Percentiles rank a stretch among this genome's conserved stretches.
These are phyloP conservation scores for Gossypium schwendimanii DNA, from an alignment of 441 rosid species.

Conservation along the genomic window DNA sequence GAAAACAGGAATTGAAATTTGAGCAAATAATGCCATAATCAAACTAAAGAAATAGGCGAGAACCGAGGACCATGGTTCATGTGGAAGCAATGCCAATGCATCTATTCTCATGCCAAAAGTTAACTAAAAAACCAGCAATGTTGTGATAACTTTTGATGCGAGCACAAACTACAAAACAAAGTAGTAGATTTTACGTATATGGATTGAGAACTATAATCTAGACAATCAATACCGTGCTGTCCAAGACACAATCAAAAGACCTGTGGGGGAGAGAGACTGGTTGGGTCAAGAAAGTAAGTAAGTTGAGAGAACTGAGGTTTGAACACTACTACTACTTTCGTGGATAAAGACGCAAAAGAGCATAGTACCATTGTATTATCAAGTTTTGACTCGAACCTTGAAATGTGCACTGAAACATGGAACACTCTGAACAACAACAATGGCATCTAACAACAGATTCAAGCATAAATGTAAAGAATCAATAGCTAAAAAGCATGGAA, in stretches of 20 bases:
- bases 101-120: neutral
- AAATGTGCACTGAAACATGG: neutral
- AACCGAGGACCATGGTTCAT: too few species aligned
- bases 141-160: neutral
- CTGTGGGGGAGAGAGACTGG: neutral
- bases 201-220: neutral
- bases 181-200: neutral
- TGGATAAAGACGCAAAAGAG: neutral
- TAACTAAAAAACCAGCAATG: neutral
- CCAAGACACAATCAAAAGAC: neutral
- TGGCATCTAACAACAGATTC: neutral
- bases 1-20: neutral
- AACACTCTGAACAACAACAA: neutral
- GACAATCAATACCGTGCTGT: neutral
- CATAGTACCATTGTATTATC: neutral
- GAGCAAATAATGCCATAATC: neutral
- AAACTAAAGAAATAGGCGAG: neutral
- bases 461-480: neutral
- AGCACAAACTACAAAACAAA: neutral
- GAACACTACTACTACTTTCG: neutral
- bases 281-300: neutral
- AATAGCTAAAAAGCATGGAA: neutral
- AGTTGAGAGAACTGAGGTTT: neutral
- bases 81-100: neutral
- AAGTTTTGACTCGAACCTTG: neutral